Percentiles rank a stretch among this genome's conserved stretches.
Conservation (phyloP, 2,329 filamentous ascomycete genomes). For the Colletotrichum graminicola region DNA sequence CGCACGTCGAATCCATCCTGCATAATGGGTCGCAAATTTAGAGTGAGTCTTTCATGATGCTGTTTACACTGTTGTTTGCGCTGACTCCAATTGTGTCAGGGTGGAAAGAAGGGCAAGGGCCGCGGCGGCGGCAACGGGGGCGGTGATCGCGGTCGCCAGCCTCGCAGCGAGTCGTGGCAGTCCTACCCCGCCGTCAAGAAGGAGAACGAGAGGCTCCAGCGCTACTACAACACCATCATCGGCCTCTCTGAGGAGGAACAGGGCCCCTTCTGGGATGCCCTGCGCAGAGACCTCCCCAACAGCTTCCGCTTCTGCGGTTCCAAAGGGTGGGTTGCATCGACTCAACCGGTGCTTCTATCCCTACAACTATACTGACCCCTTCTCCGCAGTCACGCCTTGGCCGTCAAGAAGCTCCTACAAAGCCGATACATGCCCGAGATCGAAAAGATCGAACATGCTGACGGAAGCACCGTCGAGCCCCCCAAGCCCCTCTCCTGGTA, state of each 20-base stretch:
- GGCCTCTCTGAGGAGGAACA: conserved; percentile 84
- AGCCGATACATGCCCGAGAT: conserved; percentile 93
- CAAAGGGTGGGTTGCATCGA: conserved; percentile 73
- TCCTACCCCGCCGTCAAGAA: conserved; percentile 75
- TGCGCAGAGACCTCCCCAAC: conserved; percentile 90
- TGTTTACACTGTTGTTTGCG: not conserved
- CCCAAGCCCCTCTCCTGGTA: conserved; percentile 91
- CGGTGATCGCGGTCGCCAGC: conserved; percentile 38
- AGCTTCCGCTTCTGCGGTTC: conserved; percentile 98
- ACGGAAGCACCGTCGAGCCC: conserved; percentile 84
- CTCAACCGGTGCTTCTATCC: not conserved
- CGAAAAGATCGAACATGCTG: conserved; percentile 82
- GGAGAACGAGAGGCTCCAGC: conserved; percentile 86
- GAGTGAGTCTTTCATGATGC: conserved; percentile 15
- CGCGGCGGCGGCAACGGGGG: conserved; percentile 28
- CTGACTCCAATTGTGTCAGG: conserved; percentile 16
- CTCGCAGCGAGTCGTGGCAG: conserved; percentile 41
- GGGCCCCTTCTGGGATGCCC: conserved; percentile 83
- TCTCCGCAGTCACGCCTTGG: conserved; percentile 80
- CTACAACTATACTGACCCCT: conserved; percentile 13
- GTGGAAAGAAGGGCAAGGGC: conserved; percentile 39
- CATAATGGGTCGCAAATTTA: conserved; percentile 41
- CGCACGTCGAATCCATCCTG: conserved; percentile 20
- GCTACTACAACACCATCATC: conserved; percentile 84
- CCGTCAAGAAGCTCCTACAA: conserved; percentile 89